Percentiles rank a stretch among this genome's conserved stretches.
These are phyloP conservation scores for Chaetomidium leptoderma DNA, from an alignment of 495 filamentous ascomycete genomes.

Conservation along the genomic window DNA sequence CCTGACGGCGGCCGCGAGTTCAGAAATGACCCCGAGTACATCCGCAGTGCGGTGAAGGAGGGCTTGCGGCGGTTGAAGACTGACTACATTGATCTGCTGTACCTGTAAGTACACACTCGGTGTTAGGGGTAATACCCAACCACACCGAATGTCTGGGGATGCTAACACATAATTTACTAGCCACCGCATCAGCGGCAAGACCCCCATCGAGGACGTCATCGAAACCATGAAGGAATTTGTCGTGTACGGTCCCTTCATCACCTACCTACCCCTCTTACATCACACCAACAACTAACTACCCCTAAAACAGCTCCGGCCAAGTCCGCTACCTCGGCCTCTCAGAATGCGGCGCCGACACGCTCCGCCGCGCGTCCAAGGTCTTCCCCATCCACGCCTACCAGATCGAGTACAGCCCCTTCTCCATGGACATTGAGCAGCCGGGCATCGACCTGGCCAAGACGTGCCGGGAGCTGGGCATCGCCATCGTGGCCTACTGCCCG, in stretches of 20 bases:
- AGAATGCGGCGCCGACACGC: conserved; percentile 27
- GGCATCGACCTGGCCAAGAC: conserved; percentile 11
- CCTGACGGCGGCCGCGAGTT: conserved; percentile 18
- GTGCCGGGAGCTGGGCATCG: conserved; percentile 53
- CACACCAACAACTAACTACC: neutral
- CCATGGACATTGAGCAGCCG: conserved; percentile 21
- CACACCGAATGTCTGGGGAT: no score
- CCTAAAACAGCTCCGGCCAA: conserved; percentile 34
- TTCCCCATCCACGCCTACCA: conserved; percentile 30
- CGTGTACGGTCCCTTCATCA: neutral
- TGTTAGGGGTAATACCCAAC: no score
- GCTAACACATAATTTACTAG: neutral
- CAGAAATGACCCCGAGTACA: conserved; percentile 44
- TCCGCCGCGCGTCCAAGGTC: conserved; percentile 26
- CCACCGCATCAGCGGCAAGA: conserved; percentile 23
- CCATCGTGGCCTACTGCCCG: conserved; percentile 60
- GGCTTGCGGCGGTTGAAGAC: conserved; percentile 49
- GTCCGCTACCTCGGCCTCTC: conserved; percentile 45
- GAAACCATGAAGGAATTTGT: conserved; percentile 21
- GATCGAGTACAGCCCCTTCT: conserved; percentile 28
- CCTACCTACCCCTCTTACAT: conserved; percentile 17
- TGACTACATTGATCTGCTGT: conserved; percentile 46
- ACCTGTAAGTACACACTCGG: conserved; percentile 7
- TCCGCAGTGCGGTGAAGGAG: conserved; percentile 49
- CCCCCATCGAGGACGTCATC: conserved; percentile 23